Conservation (phyloP, 2,329 filamentous ascomycete genomes). For the Penicillium corylophilum region DNA sequence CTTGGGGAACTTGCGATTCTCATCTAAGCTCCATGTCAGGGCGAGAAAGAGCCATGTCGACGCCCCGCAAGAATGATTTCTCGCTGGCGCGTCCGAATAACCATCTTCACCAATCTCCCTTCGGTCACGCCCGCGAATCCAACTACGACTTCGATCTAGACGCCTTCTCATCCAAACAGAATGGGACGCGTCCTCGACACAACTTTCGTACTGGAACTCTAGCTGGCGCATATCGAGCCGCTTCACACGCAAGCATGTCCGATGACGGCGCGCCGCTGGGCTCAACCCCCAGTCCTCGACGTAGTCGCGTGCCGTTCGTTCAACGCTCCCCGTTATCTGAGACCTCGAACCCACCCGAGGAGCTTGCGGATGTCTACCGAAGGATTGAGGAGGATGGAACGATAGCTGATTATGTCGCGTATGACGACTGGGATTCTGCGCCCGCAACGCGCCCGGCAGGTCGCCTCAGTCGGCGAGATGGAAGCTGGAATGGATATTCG, state of each 20-base stretch:
- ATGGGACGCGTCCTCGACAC: constrained; percentile 31
- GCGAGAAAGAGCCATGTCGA: constrained; percentile 34
- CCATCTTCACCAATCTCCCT: constrained; percentile 33
- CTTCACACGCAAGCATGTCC: constrained; percentile 31
- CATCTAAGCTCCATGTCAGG: not conserved
- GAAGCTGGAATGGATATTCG: constrained; percentile 16
- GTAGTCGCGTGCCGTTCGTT: constrained; percentile 23
- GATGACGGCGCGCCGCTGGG: constrained; percentile 18
- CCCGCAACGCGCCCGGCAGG: constrained; percentile 15
- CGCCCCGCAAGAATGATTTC: constrained; percentile 29
- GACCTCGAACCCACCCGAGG: constrained; percentile 39
- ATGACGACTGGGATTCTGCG: constrained; percentile 30
- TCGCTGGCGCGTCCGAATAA: constrained; percentile 33
- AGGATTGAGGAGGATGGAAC: constrained; percentile 41
- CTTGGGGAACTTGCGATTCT: constrained; percentile 1
- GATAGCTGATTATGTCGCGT: constrained; percentile 33
- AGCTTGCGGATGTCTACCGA: constrained; percentile 40
- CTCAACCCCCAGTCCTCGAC: constrained; percentile 33
- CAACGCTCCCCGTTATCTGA: constrained; percentile 33
- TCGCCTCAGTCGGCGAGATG: constrained; percentile 22
- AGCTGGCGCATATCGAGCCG: constrained; percentile 40
- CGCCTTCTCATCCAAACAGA: constrained; percentile 27
- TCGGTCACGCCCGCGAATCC: constrained; percentile 30
- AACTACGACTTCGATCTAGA: constrained; percentile 30
- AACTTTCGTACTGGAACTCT: constrained; percentile 40